These are phyloP conservation scores for Tilletia caries DNA, from an alignment of 1,284 basidiomycete genomes.

Conservation along the genomic window DNA sequence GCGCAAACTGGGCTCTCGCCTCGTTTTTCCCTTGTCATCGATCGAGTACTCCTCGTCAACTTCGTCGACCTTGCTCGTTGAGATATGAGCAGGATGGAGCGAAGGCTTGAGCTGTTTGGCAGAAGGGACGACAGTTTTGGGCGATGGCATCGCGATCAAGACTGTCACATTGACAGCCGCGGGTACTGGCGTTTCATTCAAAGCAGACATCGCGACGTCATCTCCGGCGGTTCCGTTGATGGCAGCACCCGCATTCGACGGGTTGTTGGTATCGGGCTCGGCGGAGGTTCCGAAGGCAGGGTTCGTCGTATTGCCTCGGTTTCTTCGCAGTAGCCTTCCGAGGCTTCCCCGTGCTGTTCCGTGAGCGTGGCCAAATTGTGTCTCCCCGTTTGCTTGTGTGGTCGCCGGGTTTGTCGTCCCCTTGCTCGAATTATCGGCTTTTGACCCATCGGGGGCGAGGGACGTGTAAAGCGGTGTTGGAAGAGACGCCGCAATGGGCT, in stretches of 20 bases:
- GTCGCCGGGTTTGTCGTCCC: not conserved
- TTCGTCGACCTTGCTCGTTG: slow-evolving; percentile 29
- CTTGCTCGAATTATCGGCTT: not conserved
- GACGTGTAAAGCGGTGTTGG: slow-evolving; percentile 14
- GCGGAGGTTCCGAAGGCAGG: not conserved
- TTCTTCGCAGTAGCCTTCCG: not conserved
- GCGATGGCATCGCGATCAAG: slow-evolving; percentile 45
- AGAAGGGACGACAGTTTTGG: slow-evolving; percentile 38
- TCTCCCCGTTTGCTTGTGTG: not conserved
- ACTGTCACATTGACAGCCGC: slow-evolving; percentile 44
- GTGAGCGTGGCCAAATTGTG: not conserved
- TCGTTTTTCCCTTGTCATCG: slow-evolving; percentile 20
- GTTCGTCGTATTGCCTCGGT: not conserved
- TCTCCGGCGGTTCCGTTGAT: not conserved
- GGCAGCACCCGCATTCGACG: not conserved
- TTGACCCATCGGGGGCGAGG: not conserved
- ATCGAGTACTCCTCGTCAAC: slow-evolving; percentile 25
- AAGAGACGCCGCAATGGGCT: slow-evolving; percentile 17
- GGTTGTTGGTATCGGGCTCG: not conserved
- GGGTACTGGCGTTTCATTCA: slow-evolving; percentile 20
- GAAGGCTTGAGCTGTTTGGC: slow-evolving; percentile 20
- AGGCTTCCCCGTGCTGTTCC: not conserved
- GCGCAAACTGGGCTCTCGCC: slow-evolving; percentile 35
- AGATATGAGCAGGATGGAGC: slow-evolving; percentile 17
- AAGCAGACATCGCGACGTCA: not conserved